A percentile compares a stretch with the other conserved stretches of the same genome.
These are phyloP conservation scores for Serpula lacrymans DNA, from an alignment of 768 basidiomycete species.

Conservation along the genomic window DNA sequence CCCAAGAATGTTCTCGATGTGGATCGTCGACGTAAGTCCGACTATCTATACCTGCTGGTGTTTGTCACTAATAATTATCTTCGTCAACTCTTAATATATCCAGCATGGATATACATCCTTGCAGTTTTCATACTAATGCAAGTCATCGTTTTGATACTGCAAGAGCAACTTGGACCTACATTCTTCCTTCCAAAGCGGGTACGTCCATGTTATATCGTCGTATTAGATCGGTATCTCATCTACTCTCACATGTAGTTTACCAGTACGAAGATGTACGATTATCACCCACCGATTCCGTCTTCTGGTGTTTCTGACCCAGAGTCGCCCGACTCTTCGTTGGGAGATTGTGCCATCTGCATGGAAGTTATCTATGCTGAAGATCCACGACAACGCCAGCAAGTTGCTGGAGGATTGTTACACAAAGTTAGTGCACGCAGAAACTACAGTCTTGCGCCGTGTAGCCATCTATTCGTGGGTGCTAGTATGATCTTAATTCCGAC, in stretches of 20 bases:
- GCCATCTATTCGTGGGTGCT: constrained; percentile 75
- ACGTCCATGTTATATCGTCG: constrained; percentile 18
- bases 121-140: constrained; percentile 61
- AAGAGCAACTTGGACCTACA: constrained; percentile 72
- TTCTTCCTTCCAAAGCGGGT: constrained; percentile 81
- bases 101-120: constrained; percentile 66
- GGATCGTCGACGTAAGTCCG: constrained; percentile 60
- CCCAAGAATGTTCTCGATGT: constrained; percentile 86
- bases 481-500: constrained; percentile 1
- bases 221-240: background rate
- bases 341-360: constrained; percentile 94
- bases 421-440: constrained; percentile 46
- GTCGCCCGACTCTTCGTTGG: constrained; percentile 69
- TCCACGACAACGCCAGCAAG: constrained; percentile 31
- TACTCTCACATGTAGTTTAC: constrained; percentile 44
- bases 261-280: constrained; percentile 66
- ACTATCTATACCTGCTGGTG: background rate
- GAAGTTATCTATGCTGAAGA: constrained; percentile 68
- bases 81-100: constrained; percentile 27
- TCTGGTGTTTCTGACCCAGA: constrained; percentile 63
- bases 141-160: constrained; percentile 58
- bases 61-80: constrained; percentile 5
- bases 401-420: constrained; percentile 35
- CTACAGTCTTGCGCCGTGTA: constrained; percentile 87
- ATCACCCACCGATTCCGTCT: constrained; percentile 73